Base-by-base conservation (phyloP, 768 basidiomycete genomes). In the Russula olivacea region DNA sequence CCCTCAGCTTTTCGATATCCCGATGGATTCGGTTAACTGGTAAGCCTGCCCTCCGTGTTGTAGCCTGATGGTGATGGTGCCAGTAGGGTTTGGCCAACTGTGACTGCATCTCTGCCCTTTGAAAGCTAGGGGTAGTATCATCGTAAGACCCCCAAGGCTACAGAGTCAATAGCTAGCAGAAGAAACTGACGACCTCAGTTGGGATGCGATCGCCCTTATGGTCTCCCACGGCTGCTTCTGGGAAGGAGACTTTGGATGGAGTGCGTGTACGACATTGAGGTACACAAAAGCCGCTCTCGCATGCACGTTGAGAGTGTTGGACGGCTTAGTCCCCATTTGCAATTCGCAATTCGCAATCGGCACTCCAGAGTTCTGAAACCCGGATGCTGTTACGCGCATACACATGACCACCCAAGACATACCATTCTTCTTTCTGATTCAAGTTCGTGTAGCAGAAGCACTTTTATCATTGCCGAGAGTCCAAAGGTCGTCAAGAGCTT, bases 21-120 rank as follows among this genome's bases (percentile, higher is more conserved):
- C 58, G 58, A 64, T 45, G 25, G 40, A 41, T 43, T 64, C 63
- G 57, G 58, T 25, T 43, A 47, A 64, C 59, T 38, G 56, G 32
- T 51, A 52, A 63, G 61, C 40, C 38, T 49, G 21, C 14, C 28
- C 55, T 30, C 10, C 45, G n/a, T 48, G 45, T 19, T 8, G 45
- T 28, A 30, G 28, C 43, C n/a, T 45, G 43, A 9, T 10, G 19
- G 15, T 45, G 43, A n/a, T n/a, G 41, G 15, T 45, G 43, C 43
- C 45, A 23, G 52, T 61, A 30, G 25, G 32, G 34, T 47, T 51
- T n/a, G 50, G 28, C 50, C 50, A 19, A 51, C 28, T 30, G 50
- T 19, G 28, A 32, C 14, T n/a, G 21, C 15, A 17, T 19, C 7
- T 6, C 25, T 50, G 49, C 25, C 25, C 11, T 34, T 38, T 8